Percentiles rank a stretch among this genome's conserved stretches.
Evolutionary conservation across 2,329 filamentous ascomycete genomes (phyloP).

Genomic region (Colletotrichum lini): DNA sequence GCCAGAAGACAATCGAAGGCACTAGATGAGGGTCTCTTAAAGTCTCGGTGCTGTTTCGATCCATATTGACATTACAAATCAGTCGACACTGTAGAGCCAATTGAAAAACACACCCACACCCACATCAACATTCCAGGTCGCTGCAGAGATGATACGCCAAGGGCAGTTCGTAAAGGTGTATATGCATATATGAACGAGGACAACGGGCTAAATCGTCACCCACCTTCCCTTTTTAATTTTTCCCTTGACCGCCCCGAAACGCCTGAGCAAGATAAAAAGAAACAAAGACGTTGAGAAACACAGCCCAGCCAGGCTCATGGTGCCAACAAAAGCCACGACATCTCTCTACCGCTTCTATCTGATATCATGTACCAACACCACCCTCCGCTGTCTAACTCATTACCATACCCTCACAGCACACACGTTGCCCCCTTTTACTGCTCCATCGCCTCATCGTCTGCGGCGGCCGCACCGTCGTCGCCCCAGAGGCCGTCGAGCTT

Average conservation of each 20-base stretch:
- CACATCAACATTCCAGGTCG: background rate
- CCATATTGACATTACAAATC: background rate
- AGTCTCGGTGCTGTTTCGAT: too few relatives aligned
- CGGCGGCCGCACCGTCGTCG: conserved; percentile 57
- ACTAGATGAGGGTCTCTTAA: background rate
- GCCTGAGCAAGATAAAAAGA: conserved; percentile 5
- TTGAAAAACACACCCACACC: background rate
- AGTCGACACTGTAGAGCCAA: background rate
- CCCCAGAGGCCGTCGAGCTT: conserved; percentile 95
- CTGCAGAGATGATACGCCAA: background rate
- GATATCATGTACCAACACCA: conserved; percentile 29
- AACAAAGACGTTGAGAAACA: conserved; percentile 3
- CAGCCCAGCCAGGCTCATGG: conserved; percentile 28
- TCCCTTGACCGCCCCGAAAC: conserved; percentile 33
- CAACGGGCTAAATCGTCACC: conserved; percentile 19
- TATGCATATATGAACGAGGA: conserved; percentile 29
- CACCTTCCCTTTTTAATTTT: conserved; percentile 27
- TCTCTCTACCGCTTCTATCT: conserved; percentile 15
- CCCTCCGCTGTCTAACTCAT: background rate
- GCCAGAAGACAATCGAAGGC: background rate
- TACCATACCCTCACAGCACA: conserved; percentile 7
- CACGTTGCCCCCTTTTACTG: conserved; percentile 52
- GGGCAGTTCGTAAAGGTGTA: conserved; percentile 13
- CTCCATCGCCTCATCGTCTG: conserved; percentile 65
- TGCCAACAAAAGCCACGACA: conserved; percentile 14